phyloP scores from a whole-genome alignment of 371 early-diverging fungal genomes.

The Agmasoma carcini region DNA sequence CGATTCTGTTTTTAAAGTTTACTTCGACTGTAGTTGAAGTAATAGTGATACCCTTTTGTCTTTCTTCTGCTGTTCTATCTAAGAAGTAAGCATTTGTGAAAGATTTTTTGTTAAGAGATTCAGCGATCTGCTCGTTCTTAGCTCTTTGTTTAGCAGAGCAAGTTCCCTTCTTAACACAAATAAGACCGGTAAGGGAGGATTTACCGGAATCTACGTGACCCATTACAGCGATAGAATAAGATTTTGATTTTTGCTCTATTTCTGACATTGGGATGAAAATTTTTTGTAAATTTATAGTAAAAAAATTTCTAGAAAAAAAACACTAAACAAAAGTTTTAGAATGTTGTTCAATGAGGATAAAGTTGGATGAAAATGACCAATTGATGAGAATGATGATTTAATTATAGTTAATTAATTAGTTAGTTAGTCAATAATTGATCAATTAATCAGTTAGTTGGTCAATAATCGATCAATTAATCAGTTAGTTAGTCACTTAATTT shows the following conservation, averaged over 20 bases:
- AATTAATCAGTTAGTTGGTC: no score
- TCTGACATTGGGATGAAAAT: no score
- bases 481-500: no score
- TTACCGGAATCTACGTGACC: conserved; percentile 54
- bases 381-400: no score
- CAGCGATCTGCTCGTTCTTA: conserved; percentile 48
- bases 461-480: no score
- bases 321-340: no score
- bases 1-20: conserved; percentile 35
- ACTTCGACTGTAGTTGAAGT: conserved; percentile 41
- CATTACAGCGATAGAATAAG: conserved; percentile 49
- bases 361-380: no score
- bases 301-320: no score
- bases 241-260: conserved; percentile 32
- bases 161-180: conserved; percentile 43
- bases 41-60: conserved; percentile 53
- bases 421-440: no score
- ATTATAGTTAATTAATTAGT: no score
- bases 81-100: conserved; percentile 49
- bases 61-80: conserved; percentile 49
- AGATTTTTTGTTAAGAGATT: conserved; percentile 40
- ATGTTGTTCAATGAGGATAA: no score
- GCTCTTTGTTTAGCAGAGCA: conserved; percentile 41
- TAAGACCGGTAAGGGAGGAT: conserved; percentile 49
- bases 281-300: no score